phyloP scores from a whole-genome alignment of 2,329 filamentous ascomycete genomes.

The Volutella citrinella region DNA sequence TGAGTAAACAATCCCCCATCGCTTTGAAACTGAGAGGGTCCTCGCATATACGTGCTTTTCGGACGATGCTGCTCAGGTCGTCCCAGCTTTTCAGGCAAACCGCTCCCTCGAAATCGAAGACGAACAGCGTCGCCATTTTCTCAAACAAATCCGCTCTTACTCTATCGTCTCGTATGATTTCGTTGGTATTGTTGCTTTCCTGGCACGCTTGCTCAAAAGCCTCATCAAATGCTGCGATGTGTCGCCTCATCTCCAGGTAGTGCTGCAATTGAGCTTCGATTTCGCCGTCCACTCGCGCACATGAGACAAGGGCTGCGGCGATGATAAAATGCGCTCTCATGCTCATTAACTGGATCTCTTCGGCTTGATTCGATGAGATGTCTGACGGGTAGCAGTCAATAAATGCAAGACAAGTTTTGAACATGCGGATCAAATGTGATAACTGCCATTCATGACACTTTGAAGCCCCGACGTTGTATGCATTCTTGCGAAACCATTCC shows the following conservation, averaged over 20 bases:
- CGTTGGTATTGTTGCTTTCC: no score
- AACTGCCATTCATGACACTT: slow-evolving; percentile 55
- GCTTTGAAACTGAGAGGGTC: slow-evolving; percentile 52
- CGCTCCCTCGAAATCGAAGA: slow-evolving; percentile 78
- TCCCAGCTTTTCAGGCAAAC: slow-evolving; percentile 66
- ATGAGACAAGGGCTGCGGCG: slow-evolving; percentile 47
- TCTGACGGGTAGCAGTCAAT: slow-evolving; percentile 49
- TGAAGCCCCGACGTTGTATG: slow-evolving; percentile 74
- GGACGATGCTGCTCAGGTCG: slow-evolving; percentile 58
- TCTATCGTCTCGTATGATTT: no score
- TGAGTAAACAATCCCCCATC: slow-evolving; percentile 64
- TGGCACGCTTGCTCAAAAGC: no score
- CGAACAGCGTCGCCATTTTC: slow-evolving; percentile 65
- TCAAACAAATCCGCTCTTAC: slow-evolving; percentile 56
- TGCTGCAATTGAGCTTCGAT: slow-evolving; percentile 52
- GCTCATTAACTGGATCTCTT: slow-evolving; percentile 55
- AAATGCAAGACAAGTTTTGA: slow-evolving; percentile 51
- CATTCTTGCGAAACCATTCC: slow-evolving; percentile 80
- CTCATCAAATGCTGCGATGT: slow-evolving; percentile 59
- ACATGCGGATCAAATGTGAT: slow-evolving; percentile 52
- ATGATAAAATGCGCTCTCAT: slow-evolving; percentile 72
- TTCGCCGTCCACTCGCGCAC: slow-evolving; percentile 51
- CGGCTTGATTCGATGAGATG: slow-evolving; percentile 35
- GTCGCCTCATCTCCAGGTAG: slow-evolving; percentile 60
- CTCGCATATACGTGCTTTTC: slow-evolving; percentile 43